Evolutionary conservation across 2,329 filamentous ascomycete genomes (phyloP).

Genomic region (Aspergillus jensenii): DNA sequence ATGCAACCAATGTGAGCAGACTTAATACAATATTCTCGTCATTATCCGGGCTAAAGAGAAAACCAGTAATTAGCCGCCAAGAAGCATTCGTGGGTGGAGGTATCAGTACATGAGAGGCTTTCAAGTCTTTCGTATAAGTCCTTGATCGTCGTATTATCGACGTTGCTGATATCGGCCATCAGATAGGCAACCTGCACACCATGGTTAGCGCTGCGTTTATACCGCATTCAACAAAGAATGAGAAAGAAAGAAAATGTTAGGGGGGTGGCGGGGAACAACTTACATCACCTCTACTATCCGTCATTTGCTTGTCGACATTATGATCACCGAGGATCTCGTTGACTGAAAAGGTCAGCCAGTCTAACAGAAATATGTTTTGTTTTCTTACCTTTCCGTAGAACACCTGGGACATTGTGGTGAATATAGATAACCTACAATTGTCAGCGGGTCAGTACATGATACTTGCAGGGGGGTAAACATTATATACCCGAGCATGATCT

Average conservation of each 20-base stretch:
- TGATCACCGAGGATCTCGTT: conserved; percentile 93
- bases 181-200: conserved; percentile 73
- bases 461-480: not conserved
- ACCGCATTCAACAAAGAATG: not conserved
- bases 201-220: conserved; percentile 14
- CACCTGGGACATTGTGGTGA: conserved; percentile 93
- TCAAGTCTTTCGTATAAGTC: conserved; percentile 82
- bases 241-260: no score
- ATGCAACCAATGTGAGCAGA: not conserved
- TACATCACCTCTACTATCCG: conserved; percentile 88
- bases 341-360: conserved; percentile 52
- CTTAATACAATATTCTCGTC: conserved; percentile 47
- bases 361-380: not conserved
- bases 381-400: conserved; percentile 71
- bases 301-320: conserved; percentile 99
- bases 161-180: conserved; percentile 94
- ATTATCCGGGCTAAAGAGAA: conserved; percentile 42
- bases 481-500: conserved; percentile 74
- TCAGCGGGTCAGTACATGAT: conserved; percentile 1
- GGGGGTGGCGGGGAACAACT: conserved; percentile 22
- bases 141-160: conserved; percentile 77
- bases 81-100: not conserved
- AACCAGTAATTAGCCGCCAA: conserved; percentile 8
- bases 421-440: conserved; percentile 78
- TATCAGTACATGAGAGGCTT: conserved; percentile 69